These are phyloP conservation scores for Neopestalotiopsis sp. DNA, from an alignment of 2,329 filamentous ascomycete species.

Conservation along the genomic window DNA sequence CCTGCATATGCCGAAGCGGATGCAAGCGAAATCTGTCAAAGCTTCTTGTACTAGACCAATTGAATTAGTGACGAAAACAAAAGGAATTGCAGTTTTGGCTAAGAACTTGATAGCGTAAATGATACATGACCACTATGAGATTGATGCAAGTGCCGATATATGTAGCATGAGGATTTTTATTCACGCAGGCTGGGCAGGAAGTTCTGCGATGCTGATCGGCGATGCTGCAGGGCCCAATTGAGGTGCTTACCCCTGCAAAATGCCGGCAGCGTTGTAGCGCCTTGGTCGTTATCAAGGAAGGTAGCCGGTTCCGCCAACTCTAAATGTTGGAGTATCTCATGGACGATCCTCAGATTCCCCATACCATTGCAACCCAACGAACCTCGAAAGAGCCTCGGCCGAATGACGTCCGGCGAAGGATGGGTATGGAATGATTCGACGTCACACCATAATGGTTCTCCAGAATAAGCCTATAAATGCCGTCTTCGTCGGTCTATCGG, in stretches of 20 bases:
- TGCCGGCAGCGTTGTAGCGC: neutral
- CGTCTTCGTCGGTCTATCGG: neutral
- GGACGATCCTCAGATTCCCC: neutral
- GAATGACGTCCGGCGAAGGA: neutral
- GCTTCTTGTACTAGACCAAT: no score
- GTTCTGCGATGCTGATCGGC: neutral
- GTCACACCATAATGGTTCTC: neutral
- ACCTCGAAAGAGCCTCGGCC: neutral
- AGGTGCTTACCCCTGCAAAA: neutral
- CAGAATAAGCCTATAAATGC: neutral
- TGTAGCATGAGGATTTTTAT: neutral
- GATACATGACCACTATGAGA: neutral
- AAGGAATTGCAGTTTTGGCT: no score
- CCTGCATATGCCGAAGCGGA: neutral
- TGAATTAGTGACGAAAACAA: no score
- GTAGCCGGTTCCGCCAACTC: neutral
- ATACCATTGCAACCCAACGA: neutral
- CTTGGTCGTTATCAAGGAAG: neutral
- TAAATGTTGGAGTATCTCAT: neutral
- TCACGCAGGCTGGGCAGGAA: neutral
- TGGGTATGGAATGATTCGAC: neutral
- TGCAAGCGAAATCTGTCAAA: neutral
- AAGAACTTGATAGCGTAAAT: neutral
- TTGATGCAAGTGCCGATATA: neutral
- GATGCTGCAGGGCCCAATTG: neutral